These are phyloP conservation scores for Camellia japonica DNA, from an alignment of 148 eudicot genomes.

Conservation along the genomic window DNA sequence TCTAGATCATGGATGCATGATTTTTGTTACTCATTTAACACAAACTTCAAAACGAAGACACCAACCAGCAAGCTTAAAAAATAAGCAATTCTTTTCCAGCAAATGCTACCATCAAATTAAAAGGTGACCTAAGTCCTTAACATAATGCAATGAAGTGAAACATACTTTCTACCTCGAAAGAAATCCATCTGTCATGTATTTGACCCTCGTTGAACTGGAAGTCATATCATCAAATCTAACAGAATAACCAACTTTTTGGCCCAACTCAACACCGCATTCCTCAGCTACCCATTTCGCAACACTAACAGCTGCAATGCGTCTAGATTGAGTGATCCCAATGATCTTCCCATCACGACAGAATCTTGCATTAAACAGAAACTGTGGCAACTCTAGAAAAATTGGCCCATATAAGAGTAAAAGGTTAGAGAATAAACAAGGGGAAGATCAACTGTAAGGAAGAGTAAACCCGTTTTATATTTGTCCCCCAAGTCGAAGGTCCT, in stretches of 20 bases:
- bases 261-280: conserved; percentile 79
- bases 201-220: conserved; percentile 77
- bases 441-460: no score
- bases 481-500: no score
- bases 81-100: not conserved
- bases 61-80: not conserved
- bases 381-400: conserved; percentile 61
- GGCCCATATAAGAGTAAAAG: not conserved
- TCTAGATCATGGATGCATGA: not conserved
- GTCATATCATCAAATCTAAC: conserved; percentile 90
- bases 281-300: conserved; percentile 97
- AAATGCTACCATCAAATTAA: not conserved
- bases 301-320: conserved; percentile 93
- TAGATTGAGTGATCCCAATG: conserved; percentile 92
- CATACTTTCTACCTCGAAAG: conserved; percentile 58
- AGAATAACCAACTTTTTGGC: conserved; percentile 89
- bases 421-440: no score
- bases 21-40: not conserved
- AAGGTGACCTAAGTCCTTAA: not conserved
- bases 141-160: not conserved
- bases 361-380: conserved; percentile 69
- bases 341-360: conserved; percentile 68
- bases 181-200: conserved; percentile 98
- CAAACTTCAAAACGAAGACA: not conserved
- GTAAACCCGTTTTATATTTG: no score